Percentiles rank a stretch among this genome's conserved stretches.
phyloP scores from a whole-genome alignment of 805 yeast genomes.

The Yarrowia osloensis region DNA sequence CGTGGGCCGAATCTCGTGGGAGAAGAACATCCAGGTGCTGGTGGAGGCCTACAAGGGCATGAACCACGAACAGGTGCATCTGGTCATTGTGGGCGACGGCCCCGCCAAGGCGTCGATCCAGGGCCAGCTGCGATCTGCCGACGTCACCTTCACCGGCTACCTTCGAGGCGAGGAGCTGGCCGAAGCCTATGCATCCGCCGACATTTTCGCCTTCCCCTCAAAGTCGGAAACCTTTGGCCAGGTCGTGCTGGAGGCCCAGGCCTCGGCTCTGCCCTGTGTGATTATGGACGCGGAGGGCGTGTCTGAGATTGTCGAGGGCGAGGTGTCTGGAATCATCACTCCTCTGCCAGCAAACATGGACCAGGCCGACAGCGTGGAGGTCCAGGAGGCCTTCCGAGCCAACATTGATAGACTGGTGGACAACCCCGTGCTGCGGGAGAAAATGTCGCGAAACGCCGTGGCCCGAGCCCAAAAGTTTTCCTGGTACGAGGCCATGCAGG shows the following conservation, averaged over 20 bases:
- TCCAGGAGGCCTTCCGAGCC: conserved; percentile 27
- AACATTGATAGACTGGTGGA: conserved; percentile 30
- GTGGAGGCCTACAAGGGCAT: conserved; percentile 32
- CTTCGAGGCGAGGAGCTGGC: conserved; percentile 34
- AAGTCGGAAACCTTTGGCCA: conserved; percentile 35
- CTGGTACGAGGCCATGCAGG: conserved; percentile 32
- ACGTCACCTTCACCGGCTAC: conserved; percentile 34
- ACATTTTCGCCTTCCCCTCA: conserved; percentile 34
- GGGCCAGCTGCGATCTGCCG: conserved; percentile 30
- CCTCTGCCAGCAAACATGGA: conserved; percentile 19
- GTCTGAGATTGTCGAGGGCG: conserved; percentile 33
- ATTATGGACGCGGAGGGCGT: conserved; percentile 34
- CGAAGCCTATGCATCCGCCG: conserved; percentile 34
- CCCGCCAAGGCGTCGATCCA: conserved; percentile 32
- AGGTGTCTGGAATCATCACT: conserved; percentile 31
- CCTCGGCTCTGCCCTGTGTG: conserved; percentile 35
- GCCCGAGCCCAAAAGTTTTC: conserved; percentile 26
- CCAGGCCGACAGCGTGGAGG: conserved; percentile 15
- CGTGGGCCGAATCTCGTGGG: conserved; percentile 36
- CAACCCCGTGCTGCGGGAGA: conserved; percentile 17
- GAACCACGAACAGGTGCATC: conserved; percentile 32
- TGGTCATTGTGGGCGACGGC: conserved; percentile 35
- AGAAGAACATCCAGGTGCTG: conserved; percentile 34
- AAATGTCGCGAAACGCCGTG: conserved; percentile 25
- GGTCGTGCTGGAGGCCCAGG: conserved; percentile 35